Conservation (phyloP, 805 yeast species). For the Yarrowia sp. region DNA sequence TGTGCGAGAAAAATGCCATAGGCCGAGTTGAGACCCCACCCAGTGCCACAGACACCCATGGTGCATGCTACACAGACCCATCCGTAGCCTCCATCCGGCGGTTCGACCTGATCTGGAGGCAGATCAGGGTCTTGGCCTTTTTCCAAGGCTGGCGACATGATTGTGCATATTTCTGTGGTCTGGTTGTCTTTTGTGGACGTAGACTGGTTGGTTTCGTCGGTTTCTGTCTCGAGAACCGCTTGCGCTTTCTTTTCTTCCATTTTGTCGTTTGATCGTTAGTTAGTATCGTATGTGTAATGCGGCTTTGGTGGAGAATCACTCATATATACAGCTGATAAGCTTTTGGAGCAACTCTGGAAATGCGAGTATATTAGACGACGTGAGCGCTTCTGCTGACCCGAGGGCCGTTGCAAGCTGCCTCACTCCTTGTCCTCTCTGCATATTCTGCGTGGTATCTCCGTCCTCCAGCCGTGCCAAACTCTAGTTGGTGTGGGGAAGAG, state of each 20-base stretch:
- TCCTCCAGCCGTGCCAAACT: slow-evolving; percentile 13
- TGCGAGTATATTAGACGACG: background rate
- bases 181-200: background rate
- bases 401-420: background rate
- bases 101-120: slow-evolving; percentile 6
- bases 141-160: slow-evolving; percentile 2
- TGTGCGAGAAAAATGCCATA: slow-evolving; percentile 25
- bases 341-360: background rate
- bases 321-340: background rate
- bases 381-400: background rate
- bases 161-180: background rate
- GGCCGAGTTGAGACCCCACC: slow-evolving; percentile 26
- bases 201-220: background rate
- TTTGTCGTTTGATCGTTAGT: too few species aligned
- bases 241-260: background rate
- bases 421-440: background rate
- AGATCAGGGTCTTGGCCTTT: background rate
- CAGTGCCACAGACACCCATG: slow-evolving; percentile 18
- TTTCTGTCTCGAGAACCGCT: background rate
- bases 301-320: background rate
- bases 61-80: slow-evolving; percentile 27
- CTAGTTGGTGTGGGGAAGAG: slow-evolving; percentile 20
- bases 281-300: too few species aligned
- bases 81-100: slow-evolving; percentile 26
- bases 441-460: background rate